Base-by-base conservation (phyloP, 306 rosid species). In the Dryas alaskensis region DNA sequence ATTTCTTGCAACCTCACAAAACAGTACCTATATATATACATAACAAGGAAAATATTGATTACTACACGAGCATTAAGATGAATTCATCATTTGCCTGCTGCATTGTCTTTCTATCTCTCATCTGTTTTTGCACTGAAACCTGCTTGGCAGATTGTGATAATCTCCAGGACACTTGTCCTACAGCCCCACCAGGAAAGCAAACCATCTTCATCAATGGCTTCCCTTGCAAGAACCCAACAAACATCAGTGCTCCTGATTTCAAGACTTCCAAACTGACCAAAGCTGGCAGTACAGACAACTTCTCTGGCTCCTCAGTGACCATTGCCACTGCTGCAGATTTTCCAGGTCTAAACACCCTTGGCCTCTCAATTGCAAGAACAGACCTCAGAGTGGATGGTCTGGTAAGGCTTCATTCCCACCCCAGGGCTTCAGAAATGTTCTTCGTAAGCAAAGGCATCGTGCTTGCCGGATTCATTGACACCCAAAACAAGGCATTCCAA, bases 341-440 rank as follows among this genome's bases (percentile, higher is more conserved):
- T 46, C 72, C 90, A 5, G 98, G 98, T 12, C 81, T 91, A 6
- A 91, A 91, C 80, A 86, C 96, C 0, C 84, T 93, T 1, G 87
- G 96, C 65, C 87, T 93, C 72, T 82, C 98, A 3, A 65, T 89
- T 59, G 84, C 88, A 0, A 80, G 97, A 84, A 78, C 75, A 8
- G 97, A 93, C 66, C 6, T 93, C 3, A 83, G 82, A 8, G 40
- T 60, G 0, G 90, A 83, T 31, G 98, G 97, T 10, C 4, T 82
- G 47, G 80, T 84, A 37, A 14, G 55, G 72, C 80, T 79, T 39
- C 94, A 92, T 72, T 84, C 85, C 27, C 92, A 92, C 67, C 98
- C 98, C 9, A 83, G 96, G 76, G 94, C 94, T 44, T 81, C 86
- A 0, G 89, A 92, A 81, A 75, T 90, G 76, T 54, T 92, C 25